Evolutionary conservation across 805 yeast genomes (phyloP), one percentile per base, ranked within the genome.

Genomic region (Teunomyces kruisii): DNA sequence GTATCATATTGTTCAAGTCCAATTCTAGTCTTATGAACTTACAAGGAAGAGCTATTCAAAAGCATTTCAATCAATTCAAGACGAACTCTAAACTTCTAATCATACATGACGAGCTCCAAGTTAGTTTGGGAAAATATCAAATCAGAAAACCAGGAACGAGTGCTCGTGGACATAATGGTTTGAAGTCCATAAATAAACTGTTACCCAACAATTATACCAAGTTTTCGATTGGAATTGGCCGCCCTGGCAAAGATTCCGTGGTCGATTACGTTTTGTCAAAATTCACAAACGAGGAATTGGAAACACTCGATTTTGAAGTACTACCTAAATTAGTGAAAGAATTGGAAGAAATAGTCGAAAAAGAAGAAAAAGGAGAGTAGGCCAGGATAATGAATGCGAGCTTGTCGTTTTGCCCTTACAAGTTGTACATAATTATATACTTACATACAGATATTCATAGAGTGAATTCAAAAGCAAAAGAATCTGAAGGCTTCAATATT

Each of bases 111-210:
- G 97, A 91, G 52, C 59, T 90, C 37, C 84, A 81, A 47, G 59
- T 83, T 10, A 78, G 76, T 0, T 52, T 83, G 3, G 97, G 97
- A 0, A 77, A 79, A 43, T 68, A 82, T 15, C 85, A 85, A 54
- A 59, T 85, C 1, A 71, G 92, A 39, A 69, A 67, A 13, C 83
- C 81, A 10, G 77, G 80, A 1, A 72, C 84, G 0, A 78, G 88
- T 35, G 74, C 82, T 12, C 70, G 94, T 37, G 97, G 96, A 0
- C 98, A 91, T 56, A 89, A 88, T 57, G 97, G 97, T 0, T 69
- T 91, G 22, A 75, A 76, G 49, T 79, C 85, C 32, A 75, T 91
- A 3, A 76, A 75, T 36, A 51, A 61, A 6, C 33, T 47, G 16
- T 60, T 76, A 30, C 83, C 84, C 0, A 69, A 72, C 29, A 72